Percentiles rank a stretch among this genome's conserved stretches.
Conservation (phyloP, 345 rosid genomes). For the Moricandia arvensis region DNA sequence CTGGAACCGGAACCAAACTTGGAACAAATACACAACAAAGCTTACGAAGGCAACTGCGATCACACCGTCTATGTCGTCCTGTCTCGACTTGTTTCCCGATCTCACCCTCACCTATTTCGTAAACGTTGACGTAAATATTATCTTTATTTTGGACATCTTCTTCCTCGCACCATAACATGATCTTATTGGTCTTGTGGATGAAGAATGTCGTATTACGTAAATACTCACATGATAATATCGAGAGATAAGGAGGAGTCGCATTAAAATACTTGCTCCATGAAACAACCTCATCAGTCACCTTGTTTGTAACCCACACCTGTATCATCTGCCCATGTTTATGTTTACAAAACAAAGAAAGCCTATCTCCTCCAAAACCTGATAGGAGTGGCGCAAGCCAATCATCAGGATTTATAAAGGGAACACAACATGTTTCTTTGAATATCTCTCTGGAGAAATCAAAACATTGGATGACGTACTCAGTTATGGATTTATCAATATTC, state of each 20-base stretch:
- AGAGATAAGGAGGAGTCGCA: not conserved
- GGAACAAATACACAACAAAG: not conserved
- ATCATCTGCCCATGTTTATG: not conserved
- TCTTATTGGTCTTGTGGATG: not conserved
- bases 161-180: not conserved
- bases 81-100: conserved; percentile 14
- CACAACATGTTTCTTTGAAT: not conserved
- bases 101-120: conserved; percentile 11
- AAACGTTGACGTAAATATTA: not conserved
- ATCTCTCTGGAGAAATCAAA: not conserved
- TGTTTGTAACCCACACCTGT: not conserved
- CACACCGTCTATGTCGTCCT: not conserved
- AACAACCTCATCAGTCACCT: not conserved
- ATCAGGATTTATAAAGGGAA: not conserved
- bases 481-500: too few species aligned
- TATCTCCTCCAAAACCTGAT: not conserved
- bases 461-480: too few species aligned
- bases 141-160: not conserved
- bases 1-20: not conserved
- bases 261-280: not conserved
- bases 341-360: not conserved
- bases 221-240: not conserved
- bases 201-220: not conserved
- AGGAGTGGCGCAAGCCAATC: not conserved
- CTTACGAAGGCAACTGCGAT: not conserved